Evolutionary conservation across 2,329 filamentous ascomycete genomes (phyloP), one percentile per base, ranked within the genome.

Genomic region (Aspergillus pseudoterreus): DNA sequence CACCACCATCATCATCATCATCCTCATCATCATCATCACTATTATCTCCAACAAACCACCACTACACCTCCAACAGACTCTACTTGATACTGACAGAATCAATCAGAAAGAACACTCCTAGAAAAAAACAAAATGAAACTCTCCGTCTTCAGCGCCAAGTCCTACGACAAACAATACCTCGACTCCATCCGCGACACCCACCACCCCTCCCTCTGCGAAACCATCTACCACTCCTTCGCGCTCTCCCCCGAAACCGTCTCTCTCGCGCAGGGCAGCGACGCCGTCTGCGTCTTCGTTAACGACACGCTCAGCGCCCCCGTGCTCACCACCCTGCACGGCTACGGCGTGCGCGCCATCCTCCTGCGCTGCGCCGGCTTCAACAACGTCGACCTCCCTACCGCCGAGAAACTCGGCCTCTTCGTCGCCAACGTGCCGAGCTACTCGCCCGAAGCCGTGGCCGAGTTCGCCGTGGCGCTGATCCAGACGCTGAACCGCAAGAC

Each of bases 361-460:
- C 75, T 87, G 50, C 82, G 85, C 47, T 87, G 85, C 67, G 85
- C 85, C 1, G 85, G 85, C 51, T 86, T 77, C 75, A 86, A 88
- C 72, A 82, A 86, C 59, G 80, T 87, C 52, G 81, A 87, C 62
- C 78, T 87, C 19, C 64, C 66, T 15, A 71, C 75, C 1, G 85
- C 85, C 49, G 72, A 77, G 58, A 63, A 67, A 17, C 75, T 82
- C 3, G 78, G 78, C 51, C 70, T 88, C 57, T 80, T 81, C 61
- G 83, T 87, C 42, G 82, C 83, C 58, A 83, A 84, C 53, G 84
- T 88, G 32, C 84, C 85, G 1, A 79, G 82, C 3, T 88, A 88
- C 71, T 84, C 83, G 6, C 85, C 85, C 52, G 82, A 87, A 66
- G 82, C 84, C 2, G 85, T 88, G 2, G 84, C 84, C 57, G 85